phyloP scores from a whole-genome alignment of 306 rosid species.

The Dryas drummondii region DNA sequence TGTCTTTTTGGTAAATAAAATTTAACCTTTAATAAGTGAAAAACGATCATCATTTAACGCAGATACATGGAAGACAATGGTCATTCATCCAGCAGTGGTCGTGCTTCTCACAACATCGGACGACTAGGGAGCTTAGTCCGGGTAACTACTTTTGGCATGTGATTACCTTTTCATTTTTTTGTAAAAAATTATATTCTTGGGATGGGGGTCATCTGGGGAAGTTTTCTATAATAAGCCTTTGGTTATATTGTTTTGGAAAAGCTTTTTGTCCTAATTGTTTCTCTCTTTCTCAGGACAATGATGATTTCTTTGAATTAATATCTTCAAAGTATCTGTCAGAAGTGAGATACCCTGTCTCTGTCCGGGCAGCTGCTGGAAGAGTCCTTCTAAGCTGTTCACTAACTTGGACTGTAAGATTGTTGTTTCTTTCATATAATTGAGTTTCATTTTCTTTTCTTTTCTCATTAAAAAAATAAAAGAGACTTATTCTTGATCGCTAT shows the following conservation, averaged over 20 bases:
- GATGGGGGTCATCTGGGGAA: background rate
- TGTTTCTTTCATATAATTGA: background rate
- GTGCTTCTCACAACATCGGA: slow-evolving; percentile 77
- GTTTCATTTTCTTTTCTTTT: background rate
- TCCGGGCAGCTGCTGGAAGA: slow-evolving; percentile 82
- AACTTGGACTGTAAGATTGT: slow-evolving; percentile 70
- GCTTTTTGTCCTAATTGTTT: background rate
- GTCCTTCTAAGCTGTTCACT: slow-evolving; percentile 77
- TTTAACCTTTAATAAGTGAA: background rate
- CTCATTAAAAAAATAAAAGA: background rate
- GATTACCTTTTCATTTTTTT: background rate
- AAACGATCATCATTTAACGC: slow-evolving; percentile 25
- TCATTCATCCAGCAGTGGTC: slow-evolving; percentile 67
- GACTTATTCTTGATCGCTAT: background rate
- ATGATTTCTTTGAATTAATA: slow-evolving; percentile 89
- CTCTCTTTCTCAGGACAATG: slow-evolving; percentile 64
- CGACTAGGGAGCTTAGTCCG: slow-evolving; percentile 75
- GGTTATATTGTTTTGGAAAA: no score
- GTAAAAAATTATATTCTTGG: background rate
- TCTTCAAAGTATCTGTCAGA: slow-evolving; percentile 80
- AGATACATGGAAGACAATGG: slow-evolving; percentile 89
- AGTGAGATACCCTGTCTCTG: slow-evolving; percentile 51
- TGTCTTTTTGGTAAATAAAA: background rate
- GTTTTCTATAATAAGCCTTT: background rate
- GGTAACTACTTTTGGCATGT: slow-evolving; percentile 45